Percentiles rank a stretch among this genome's conserved stretches.
These are phyloP conservation scores for Pseudopediastrum boryanum DNA, from an alignment of 139 green algal species.

Conservation along the genomic window DNA sequence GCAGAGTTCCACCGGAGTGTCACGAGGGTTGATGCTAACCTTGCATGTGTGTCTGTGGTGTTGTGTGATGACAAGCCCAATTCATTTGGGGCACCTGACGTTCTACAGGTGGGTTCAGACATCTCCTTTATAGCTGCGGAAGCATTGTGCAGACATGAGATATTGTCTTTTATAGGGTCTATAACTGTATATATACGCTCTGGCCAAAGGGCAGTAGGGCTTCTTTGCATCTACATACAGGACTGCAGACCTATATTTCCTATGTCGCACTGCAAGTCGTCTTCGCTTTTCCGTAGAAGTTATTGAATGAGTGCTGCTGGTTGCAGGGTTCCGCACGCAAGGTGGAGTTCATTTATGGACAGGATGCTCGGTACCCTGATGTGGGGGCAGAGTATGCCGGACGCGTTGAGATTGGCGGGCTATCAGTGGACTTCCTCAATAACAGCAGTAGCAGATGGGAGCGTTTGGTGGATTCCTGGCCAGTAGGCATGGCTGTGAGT, in stretches of 20 bases:
- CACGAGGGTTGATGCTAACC: constrained; percentile 40
- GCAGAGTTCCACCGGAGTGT: constrained; percentile 49
- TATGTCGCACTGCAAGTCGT: too few relatives aligned
- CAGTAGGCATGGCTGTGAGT: constrained; percentile 42
- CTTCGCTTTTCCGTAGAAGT: too few relatives aligned
- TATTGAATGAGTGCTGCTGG: too few relatives aligned
- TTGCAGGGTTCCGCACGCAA: constrained; percentile 20
- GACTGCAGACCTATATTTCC: too few relatives aligned
- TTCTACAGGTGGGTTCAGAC: constrained; percentile 74
- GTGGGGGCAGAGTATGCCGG: constrained; percentile 40
- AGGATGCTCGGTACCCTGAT: constrained; percentile 9
- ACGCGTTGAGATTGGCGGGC: constrained; percentile 17
- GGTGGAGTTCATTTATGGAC: constrained; percentile 40
- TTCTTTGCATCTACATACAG: too few relatives aligned
- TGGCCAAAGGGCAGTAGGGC: too few relatives aligned
- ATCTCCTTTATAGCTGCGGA: too few relatives aligned
- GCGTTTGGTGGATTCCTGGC: constrained; percentile 73
- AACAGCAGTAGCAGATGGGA: constrained; percentile 79
- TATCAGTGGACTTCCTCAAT: constrained; percentile 77
- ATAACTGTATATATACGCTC: too few relatives aligned
- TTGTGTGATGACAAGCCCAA: constrained; percentile 87
- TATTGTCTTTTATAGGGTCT: too few relatives aligned
- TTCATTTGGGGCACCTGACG: constrained; percentile 84
- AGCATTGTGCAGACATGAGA: too few relatives aligned
- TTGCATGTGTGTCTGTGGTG: constrained; percentile 52